Evolutionary conservation across 345 rosid species (phyloP).

Genomic region (Corchorus capsularis): DNA sequence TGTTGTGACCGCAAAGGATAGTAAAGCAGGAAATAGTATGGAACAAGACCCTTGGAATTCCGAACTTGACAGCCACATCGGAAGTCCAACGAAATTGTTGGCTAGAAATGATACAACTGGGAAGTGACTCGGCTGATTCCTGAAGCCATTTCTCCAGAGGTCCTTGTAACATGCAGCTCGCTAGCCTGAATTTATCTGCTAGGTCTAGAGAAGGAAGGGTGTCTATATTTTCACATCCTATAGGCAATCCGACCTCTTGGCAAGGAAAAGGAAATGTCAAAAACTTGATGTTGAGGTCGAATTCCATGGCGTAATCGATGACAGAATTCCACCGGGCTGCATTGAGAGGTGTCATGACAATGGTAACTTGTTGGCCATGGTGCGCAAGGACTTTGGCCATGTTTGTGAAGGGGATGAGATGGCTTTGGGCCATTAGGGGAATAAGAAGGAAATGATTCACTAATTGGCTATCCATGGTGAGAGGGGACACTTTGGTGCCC

Average conservation of each 20-base stretch:
- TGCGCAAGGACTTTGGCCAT: conserved; percentile 34
- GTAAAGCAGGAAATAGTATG: conserved; percentile 37
- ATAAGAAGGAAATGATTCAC: conserved; percentile 30
- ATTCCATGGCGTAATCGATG: conserved; percentile 9
- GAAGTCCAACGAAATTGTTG: conserved; percentile 36
- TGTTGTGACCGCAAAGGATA: conserved; percentile 27
- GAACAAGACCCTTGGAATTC: conserved; percentile 36
- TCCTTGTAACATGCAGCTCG: conserved; percentile 25
- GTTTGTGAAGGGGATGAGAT: conserved; percentile 44
- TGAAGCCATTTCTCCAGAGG: conserved; percentile 25
- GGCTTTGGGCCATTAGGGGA: conserved; percentile 46
- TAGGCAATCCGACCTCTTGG: conserved; percentile 36
- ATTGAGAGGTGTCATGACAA: conserved; percentile 33
- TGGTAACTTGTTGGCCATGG: conserved; percentile 28
- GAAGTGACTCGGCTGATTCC: neutral
- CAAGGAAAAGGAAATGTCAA: conserved; percentile 22
- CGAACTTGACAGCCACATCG: conserved; percentile 19
- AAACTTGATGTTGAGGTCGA: conserved; percentile 16
- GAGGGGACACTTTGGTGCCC: no score
- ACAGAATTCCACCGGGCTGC: conserved; percentile 22
- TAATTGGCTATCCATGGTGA: conserved; percentile 21
- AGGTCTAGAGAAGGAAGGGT: conserved; percentile 32
- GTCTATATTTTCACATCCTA: conserved; percentile 37
- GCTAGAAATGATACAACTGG: conserved; percentile 35
- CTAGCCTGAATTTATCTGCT: conserved; percentile 17